Conservation (phyloP, 179 eudicot species). For the Drosera spatulata region DNA sequence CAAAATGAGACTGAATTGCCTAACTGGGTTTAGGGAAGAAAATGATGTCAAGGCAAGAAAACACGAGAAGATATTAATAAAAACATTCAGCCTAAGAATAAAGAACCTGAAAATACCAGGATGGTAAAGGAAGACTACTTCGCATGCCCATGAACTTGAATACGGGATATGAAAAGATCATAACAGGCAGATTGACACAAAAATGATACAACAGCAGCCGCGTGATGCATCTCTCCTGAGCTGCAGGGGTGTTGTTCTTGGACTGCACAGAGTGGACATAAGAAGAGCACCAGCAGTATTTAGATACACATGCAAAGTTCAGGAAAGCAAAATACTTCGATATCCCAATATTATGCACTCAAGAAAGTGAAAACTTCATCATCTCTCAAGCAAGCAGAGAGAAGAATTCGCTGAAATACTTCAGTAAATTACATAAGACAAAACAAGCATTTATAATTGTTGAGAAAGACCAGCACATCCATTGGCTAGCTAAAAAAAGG, state of each 20-base stretch:
- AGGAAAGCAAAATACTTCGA: too few species aligned
- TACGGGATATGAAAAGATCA: slow-evolving; percentile 86
- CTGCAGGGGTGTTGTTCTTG: slow-evolving; percentile 46
- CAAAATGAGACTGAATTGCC: neutral
- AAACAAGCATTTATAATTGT: too few species aligned
- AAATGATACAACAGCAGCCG: slow-evolving; percentile 79
- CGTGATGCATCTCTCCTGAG: slow-evolving; percentile 84
- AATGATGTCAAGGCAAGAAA: neutral
- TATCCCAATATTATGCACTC: too few species aligned
- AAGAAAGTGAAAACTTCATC: too few species aligned
- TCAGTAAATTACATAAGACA: too few species aligned
- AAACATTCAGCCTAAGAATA: slow-evolving; percentile 18
- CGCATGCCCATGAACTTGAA: slow-evolving; percentile 96
- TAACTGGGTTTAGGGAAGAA: neutral
- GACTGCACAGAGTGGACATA: too few species aligned
- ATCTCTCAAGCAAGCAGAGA: too few species aligned
- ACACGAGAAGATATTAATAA: neutral
- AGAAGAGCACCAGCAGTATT: too few species aligned
- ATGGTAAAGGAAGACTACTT: slow-evolving; percentile 92
- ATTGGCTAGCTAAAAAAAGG: too few species aligned
- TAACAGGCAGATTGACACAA: slow-evolving; percentile 86
- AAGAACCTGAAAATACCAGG: slow-evolving; percentile 91
- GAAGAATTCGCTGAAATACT: too few species aligned
- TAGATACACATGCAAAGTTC: too few species aligned
- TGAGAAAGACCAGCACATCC: too few species aligned